Percentiles rank a stretch among this genome's conserved stretches.
These are phyloP conservation scores for Alternaria conjuncta DNA, from an alignment of 2,329 filamentous ascomycete genomes.

Conservation along the genomic window DNA sequence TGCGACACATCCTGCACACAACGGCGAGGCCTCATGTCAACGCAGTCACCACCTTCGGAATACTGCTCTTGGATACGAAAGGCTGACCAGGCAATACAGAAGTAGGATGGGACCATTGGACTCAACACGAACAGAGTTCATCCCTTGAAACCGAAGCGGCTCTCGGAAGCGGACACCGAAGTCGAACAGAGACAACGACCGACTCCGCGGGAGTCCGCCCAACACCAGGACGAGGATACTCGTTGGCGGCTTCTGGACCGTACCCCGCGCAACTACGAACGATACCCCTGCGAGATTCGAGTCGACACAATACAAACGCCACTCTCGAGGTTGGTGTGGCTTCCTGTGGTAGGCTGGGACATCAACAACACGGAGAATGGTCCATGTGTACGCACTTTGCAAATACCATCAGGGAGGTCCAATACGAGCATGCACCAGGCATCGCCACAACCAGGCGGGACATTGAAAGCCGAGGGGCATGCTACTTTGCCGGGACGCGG, in stretches of 20 bases:
- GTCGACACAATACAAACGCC: not conserved
- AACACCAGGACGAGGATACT: not conserved
- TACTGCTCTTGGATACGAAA: not conserved
- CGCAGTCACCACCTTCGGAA: not conserved
- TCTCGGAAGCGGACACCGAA: not conserved
- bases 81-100: not conserved
- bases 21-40: not conserved
- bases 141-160: not conserved
- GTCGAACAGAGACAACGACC: not conserved
- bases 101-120: not conserved
- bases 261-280: not conserved
- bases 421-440: not conserved
- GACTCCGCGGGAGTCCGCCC: not conserved
- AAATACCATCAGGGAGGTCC: not conserved
- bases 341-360: not conserved
- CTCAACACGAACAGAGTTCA: not conserved
- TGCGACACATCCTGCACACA: not conserved
- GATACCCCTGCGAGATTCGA: not conserved
- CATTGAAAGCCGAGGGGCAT: not conserved
- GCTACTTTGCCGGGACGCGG: conserved; percentile 12
- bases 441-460: not conserved
- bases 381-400: not conserved
- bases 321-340: not conserved
- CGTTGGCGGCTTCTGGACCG: not conserved
- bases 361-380: not conserved